These are phyloP conservation scores for Metroxylon sagu DNA, from an alignment of 176 grass and related monocot species.

Conservation along the genomic window DNA sequence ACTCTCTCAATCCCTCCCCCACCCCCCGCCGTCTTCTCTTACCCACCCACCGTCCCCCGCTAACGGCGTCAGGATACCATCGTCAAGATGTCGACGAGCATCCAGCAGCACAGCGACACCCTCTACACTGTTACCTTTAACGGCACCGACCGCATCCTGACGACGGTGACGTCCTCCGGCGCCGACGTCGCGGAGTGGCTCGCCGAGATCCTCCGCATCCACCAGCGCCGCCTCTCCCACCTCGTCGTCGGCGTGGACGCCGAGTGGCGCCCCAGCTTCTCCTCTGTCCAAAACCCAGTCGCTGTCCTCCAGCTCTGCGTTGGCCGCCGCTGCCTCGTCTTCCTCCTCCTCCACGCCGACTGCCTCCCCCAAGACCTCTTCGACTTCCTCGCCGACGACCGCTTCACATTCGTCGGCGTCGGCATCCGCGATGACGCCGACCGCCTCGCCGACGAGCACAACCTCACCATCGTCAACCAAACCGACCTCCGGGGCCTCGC, in stretches of 20 bases:
- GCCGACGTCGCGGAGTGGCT: background rate
- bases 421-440: slow-evolving; percentile 21
- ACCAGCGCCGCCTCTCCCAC: slow-evolving; percentile 11
- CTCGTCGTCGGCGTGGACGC: slow-evolving; percentile 31
- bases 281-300: background rate
- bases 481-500: slow-evolving; percentile 30
- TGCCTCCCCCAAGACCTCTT: slow-evolving; percentile 1
- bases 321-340: slow-evolving; percentile 43
- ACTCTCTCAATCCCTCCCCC: too few species aligned
- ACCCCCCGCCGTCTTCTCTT: too few species aligned
- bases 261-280: slow-evolving; percentile 30
- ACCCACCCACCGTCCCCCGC: too few species aligned
- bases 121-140: slow-evolving; percentile 15
- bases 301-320: slow-evolving; percentile 71
- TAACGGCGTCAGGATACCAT: too few species aligned
- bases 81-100: too few species aligned
- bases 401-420: slow-evolving; percentile 41
- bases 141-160: background rate
- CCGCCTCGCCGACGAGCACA: slow-evolving; percentile 23
- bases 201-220: slow-evolving; percentile 1
- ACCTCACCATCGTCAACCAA: slow-evolving; percentile 4
- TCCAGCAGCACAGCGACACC: background rate
- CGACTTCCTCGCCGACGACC: slow-evolving; percentile 25
- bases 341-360: slow-evolving; percentile 28
- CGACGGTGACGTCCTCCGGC: slow-evolving; percentile 20